Evolutionary conservation across 1,139 yeast species (phyloP).

Genomic region (Lodderomyces orthopsilosis): DNA sequence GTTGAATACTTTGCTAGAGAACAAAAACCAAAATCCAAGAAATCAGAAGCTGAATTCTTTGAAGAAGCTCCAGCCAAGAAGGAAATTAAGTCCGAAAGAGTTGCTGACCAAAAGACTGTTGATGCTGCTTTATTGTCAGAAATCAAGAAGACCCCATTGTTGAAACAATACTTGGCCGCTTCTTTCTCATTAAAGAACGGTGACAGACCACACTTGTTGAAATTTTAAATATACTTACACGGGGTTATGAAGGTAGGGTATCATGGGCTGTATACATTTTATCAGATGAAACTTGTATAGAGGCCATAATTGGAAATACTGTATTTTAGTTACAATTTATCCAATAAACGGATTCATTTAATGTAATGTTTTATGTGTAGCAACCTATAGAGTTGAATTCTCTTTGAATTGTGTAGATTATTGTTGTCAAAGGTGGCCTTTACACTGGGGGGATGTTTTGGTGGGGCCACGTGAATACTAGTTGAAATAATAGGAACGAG

Average conservation of each 20-base stretch:
- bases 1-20: conserved; percentile 98
- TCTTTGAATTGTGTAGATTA: too few relatives aligned
- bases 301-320: neutral
- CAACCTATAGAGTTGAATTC: too few relatives aligned
- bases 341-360: conserved; percentile 3
- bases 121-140: conserved; percentile 92
- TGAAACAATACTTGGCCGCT: conserved; percentile 96
- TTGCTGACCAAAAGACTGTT: conserved; percentile 96
- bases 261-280: neutral
- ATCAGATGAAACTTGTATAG: neutral
- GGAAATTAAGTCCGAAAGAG: conserved; percentile 90
- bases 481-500: neutral
- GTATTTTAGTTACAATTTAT: conserved; percentile 2
- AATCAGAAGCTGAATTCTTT: conserved; percentile 95
- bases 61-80: conserved; percentile 85
- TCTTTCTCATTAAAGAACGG: conserved; percentile 98
- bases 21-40: conserved; percentile 72
- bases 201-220: conserved; percentile 98
- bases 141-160: conserved; percentile 97
- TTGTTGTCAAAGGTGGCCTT: neutral
- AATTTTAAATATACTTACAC: conserved; percentile 69
- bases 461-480: neutral
- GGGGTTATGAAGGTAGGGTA: neutral
- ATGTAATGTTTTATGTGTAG: neutral
- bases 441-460: neutral